Percentiles rank a stretch among this genome's conserved stretches.
Conservation (phyloP, 2,329 filamentous ascomycete genomes). For the Aspergillus thermomutatus region DNA sequence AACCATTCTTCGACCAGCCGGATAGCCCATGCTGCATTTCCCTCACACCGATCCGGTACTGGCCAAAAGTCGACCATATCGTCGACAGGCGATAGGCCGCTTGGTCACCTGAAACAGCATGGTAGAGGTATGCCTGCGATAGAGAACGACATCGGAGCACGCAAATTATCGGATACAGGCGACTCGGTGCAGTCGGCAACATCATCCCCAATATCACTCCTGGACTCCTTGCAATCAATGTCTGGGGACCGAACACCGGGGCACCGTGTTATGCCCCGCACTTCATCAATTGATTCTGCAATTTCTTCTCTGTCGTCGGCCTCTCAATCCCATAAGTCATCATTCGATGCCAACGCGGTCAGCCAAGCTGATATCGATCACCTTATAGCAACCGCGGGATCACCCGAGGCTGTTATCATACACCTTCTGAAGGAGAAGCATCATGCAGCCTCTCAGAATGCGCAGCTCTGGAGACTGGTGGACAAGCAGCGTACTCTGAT, state of each 20-base stretch:
- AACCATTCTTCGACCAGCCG: conserved; percentile 20
- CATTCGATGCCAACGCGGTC: conserved; percentile 55
- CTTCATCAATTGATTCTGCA: conserved; percentile 89
- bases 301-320: conserved; percentile 70
- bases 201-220: conserved; percentile 27
- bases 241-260: conserved; percentile 25
- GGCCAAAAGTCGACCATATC: conserved; percentile 17
- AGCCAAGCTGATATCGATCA: conserved; percentile 71
- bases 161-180: conserved; percentile 24
- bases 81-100: conserved; percentile 13
- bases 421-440: conserved; percentile 90
- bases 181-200: conserved; percentile 27
- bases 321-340: conserved; percentile 57
- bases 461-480: conserved; percentile 89
- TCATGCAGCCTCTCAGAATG: conserved; percentile 81
- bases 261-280: conserved; percentile 58
- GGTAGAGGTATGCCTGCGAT: conserved; percentile 23
- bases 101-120: conserved; percentile 17
- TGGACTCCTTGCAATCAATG: conserved; percentile 29
- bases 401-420: conserved; percentile 81
- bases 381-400: conserved; percentile 80
- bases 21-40: conserved; percentile 29
- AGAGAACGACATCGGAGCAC: conserved; percentile 20
- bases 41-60: conserved; percentile 23
- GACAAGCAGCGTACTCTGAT: conserved; percentile 97